Conservation (phyloP, 2,329 filamentous ascomycete species). For the Raffaelea albimanens region DNA sequence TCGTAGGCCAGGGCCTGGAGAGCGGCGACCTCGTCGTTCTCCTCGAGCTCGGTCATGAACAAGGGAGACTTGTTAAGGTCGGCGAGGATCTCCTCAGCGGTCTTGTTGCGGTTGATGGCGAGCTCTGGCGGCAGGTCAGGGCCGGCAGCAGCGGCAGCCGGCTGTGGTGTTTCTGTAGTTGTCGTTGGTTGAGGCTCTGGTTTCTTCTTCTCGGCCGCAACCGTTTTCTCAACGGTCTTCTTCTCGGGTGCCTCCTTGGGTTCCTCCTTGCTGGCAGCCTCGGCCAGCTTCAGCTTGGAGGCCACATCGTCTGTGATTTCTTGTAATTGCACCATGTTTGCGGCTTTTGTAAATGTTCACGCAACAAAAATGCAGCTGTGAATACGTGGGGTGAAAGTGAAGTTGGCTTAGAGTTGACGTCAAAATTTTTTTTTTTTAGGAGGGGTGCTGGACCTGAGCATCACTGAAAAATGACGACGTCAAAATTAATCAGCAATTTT, state of each 20-base stretch:
- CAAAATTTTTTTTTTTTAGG: neutral
- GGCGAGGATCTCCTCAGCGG: slow-evolving; percentile 44
- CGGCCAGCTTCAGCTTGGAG: slow-evolving; percentile 8
- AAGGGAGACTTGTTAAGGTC: slow-evolving; percentile 60
- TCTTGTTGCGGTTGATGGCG: slow-evolving; percentile 31
- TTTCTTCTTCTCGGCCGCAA: neutral
- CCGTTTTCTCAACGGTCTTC: too few relatives aligned
- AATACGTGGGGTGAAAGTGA: too few relatives aligned
- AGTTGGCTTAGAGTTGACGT: too few relatives aligned
- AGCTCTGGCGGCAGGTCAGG: slow-evolving; percentile 38
- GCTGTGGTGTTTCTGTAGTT: neutral
- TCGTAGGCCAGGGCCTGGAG: slow-evolving; percentile 88
- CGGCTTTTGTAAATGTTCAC: neutral
- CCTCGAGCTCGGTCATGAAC: slow-evolving; percentile 91
- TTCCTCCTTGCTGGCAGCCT: neutral
- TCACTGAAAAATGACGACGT: too few relatives aligned
- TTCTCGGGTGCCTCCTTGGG: too few relatives aligned
- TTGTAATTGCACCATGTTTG: slow-evolving; percentile 12
- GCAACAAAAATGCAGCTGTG: neutral
- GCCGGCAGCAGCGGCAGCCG: slow-evolving; percentile 6
- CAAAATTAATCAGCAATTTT: neutral
- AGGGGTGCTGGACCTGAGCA: too few relatives aligned
- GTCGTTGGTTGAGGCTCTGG: neutral
- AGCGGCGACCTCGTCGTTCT: slow-evolving; percentile 78
- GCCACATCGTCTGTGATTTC: slow-evolving; percentile 12